Conservation (phyloP, 441 rosid genomes). For the Gossypium aridum region DNA sequence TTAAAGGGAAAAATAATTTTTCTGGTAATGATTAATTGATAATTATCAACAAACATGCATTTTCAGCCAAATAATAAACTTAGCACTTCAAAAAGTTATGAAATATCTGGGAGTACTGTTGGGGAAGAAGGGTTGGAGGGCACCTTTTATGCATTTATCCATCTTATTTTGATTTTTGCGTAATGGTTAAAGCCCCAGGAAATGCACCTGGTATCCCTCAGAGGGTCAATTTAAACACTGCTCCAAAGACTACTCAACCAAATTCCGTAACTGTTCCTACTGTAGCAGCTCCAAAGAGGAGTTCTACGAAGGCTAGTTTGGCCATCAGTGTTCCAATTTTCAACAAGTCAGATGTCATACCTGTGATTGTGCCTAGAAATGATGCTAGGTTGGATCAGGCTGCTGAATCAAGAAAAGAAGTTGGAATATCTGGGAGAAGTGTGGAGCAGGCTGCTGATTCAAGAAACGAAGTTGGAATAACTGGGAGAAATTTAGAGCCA, state of each 20-base stretch:
- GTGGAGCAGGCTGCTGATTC: conserved; percentile 40
- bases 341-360: conserved; percentile 52
- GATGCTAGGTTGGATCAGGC: conserved; percentile 54
- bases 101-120: not conserved
- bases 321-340: conserved; percentile 42
- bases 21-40: not conserved
- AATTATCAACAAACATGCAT: not conserved
- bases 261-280: conserved; percentile 39
- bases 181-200: conserved; percentile 71
- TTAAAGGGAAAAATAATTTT: not conserved
- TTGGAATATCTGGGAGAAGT: conserved; percentile 15
- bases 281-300: conserved; percentile 52
- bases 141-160: not conserved
- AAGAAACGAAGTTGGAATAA: conserved; percentile 46
- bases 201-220: conserved; percentile 70
- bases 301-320: conserved; percentile 37
- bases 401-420: conserved; percentile 70
- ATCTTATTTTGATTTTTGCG: conserved; percentile 26
- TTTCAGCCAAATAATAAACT: not conserved
- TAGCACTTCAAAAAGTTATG: not conserved
- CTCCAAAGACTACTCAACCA: conserved; percentile 33
- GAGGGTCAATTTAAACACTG: conserved; percentile 46
- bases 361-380: conserved; percentile 82
- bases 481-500: conserved; percentile 3
- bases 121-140: not conserved